Conservation (phyloP, 2,329 filamentous ascomycete genomes). For the Aspergillus phoenicis region DNA sequence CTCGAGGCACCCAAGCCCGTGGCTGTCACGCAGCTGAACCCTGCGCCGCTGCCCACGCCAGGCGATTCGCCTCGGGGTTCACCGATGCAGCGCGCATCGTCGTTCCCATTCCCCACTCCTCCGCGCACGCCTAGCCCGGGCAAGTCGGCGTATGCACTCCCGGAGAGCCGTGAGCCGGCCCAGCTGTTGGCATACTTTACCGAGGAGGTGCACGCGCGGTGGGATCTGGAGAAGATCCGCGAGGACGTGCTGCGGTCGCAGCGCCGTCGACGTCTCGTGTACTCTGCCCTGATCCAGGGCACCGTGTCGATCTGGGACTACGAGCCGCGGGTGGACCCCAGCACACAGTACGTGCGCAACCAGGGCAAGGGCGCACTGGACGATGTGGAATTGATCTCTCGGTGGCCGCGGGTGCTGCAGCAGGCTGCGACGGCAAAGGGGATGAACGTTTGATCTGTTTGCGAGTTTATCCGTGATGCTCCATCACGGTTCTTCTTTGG, state of each 20-base stretch:
- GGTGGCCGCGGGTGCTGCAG: conserved; percentile 44
- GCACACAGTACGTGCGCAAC: conserved; percentile 73
- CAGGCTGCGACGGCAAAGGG: conserved; percentile 33
- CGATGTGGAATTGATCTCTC: conserved; percentile 45
- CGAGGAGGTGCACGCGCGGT: conserved; percentile 71
- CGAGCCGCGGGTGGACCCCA: conserved; percentile 61
- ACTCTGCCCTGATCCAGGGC: conserved; percentile 76
- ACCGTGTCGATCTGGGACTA: conserved; percentile 83
- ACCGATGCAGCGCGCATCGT: conserved; percentile 27
- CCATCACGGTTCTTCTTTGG: background rate
- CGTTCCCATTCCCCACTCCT: conserved; percentile 40
- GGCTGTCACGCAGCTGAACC: conserved; percentile 16
- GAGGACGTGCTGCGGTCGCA: conserved; percentile 74
- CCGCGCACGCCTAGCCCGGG: conserved; percentile 44
- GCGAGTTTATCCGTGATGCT: too few species aligned
- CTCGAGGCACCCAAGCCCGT: conserved; percentile 43
- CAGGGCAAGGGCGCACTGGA: conserved; percentile 45
- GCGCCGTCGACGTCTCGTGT: conserved; percentile 75
- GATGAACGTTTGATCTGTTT: background rate
- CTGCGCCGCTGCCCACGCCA: conserved; percentile 35
- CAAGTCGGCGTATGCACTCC: conserved; percentile 36
- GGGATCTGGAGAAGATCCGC: conserved; percentile 80
- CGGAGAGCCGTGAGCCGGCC: conserved; percentile 37
- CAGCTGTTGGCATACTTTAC: conserved; percentile 67
- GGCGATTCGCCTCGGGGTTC: conserved; percentile 34